A percentile compares a stretch with the other conserved stretches of the same genome.
These are phyloP conservation scores for Nasturtium officinale DNA, from an alignment of 345 rosid species.

Conservation along the genomic window DNA sequence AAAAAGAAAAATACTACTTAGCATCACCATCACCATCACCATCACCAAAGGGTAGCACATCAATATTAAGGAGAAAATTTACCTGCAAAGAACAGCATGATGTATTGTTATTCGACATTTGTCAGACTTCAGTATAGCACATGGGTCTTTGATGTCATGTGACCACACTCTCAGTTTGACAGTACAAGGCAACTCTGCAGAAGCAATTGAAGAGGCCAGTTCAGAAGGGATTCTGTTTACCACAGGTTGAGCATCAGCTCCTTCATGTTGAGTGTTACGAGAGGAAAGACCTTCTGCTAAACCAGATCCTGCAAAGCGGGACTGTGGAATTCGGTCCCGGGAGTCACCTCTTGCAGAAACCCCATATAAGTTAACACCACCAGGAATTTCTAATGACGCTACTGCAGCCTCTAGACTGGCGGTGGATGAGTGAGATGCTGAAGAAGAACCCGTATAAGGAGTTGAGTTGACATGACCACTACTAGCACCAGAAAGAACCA, in stretches of 20 bases:
- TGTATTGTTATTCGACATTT: conserved; percentile 75
- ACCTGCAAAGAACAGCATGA: conserved; percentile 99
- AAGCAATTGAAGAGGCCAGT: conserved; percentile 78
- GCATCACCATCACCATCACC: conserved; percentile 10
- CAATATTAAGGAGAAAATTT: conserved; percentile 21
- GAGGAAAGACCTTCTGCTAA: conserved; percentile 48
- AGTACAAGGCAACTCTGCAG: conserved; percentile 95
- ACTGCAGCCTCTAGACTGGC: conserved; percentile 55
- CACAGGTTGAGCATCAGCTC: conserved; percentile 54
- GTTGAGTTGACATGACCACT: conserved; percentile 45
- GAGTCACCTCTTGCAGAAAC: conserved; percentile 54
- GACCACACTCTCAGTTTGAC: conserved; percentile 93
- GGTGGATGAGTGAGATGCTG: conserved; percentile 43
- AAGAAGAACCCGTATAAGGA: conserved; percentile 45
- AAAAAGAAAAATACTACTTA: conserved; percentile 14
- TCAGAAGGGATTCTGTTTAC: conserved; percentile 71
- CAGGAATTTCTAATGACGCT: conserved; percentile 56
- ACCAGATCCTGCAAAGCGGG: conserved; percentile 53
- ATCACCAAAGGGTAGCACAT: conserved; percentile 13
- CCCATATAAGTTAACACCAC: conserved; percentile 54
- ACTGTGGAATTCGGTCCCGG: conserved; percentile 45
- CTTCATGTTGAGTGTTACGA: conserved; percentile 43
- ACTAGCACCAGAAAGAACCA: conserved; percentile 49
- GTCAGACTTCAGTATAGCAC: conserved; percentile 59
- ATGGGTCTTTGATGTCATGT: conserved; percentile 74